Evolutionary conservation across 2,329 filamentous ascomycete species (phyloP).

Genomic region (Dothistroma pini): DNA sequence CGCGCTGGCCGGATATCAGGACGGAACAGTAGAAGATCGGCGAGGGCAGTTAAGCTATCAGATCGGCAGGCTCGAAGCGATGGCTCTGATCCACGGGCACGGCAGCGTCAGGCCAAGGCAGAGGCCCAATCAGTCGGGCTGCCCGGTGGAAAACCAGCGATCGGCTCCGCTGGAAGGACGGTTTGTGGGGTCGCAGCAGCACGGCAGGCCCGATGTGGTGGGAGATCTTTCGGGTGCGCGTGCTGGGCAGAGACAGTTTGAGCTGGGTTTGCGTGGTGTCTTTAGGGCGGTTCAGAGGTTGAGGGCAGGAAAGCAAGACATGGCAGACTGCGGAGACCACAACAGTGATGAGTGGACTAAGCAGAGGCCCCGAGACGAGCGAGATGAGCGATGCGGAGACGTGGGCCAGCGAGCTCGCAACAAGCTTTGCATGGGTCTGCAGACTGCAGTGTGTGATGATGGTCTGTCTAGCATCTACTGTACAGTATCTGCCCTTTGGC

Average conservation of each 20-base stretch:
- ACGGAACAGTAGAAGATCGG: background rate
- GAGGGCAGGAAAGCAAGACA: background rate
- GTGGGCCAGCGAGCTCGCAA: background rate
- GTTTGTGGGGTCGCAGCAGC: background rate
- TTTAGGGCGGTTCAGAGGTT: background rate
- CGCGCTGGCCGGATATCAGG: background rate
- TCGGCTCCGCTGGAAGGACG: background rate
- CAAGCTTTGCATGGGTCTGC: background rate
- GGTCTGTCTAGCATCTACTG: too few relatives aligned
- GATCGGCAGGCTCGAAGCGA: slow-evolving; percentile 1
- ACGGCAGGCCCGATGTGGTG: background rate
- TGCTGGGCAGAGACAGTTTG: background rate
- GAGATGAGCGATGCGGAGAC: background rate
- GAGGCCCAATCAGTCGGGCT: slow-evolving; percentile 1
- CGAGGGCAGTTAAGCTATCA: background rate
- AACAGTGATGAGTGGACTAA: background rate
- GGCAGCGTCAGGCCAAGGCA: background rate
- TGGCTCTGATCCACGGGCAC: background rate
- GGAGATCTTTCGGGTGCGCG: background rate
- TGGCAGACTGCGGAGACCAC: background rate
- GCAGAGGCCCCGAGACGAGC: too few relatives aligned
- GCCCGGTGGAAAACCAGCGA: background rate
- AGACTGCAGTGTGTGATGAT: too few relatives aligned
- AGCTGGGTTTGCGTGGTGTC: background rate
- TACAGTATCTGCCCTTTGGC: too few relatives aligned